phyloP scores from a whole-genome alignment of 1,284 basidiomycete species.

The Trichosporon coremiiforme region DNA sequence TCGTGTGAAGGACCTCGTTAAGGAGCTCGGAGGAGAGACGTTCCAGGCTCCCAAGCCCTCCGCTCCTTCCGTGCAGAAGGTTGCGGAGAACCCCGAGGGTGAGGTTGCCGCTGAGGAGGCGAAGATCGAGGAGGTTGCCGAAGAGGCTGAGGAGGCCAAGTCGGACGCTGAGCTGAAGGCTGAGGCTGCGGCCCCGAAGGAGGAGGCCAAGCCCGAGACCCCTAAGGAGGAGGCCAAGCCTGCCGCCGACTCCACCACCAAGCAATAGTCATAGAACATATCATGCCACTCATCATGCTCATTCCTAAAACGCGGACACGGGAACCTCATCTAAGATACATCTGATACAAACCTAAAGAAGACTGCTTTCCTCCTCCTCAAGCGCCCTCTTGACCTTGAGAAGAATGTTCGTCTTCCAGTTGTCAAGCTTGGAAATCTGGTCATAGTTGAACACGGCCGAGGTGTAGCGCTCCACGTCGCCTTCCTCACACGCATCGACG shows the following conservation, averaged over 20 bases:
- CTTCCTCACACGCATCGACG: constrained; percentile 75
- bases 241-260: constrained; percentile 12
- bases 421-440: constrained; percentile 84
- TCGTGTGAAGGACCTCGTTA: constrained; percentile 31
- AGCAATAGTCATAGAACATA: constrained; percentile 21
- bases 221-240: constrained; percentile 6
- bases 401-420: constrained; percentile 89
- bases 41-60: constrained; percentile 21
- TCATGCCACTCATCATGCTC: constrained; percentile 16
- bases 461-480: constrained; percentile 72
- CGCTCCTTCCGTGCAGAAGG: background rate
- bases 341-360: constrained; percentile 33
- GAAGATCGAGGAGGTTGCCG: constrained; percentile 7
- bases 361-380: constrained; percentile 62
- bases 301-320: background rate
- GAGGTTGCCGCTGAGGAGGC: constrained; percentile 17
- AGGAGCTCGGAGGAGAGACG: constrained; percentile 34
- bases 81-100: background rate
- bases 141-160: background rate
- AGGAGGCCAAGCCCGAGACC: constrained; percentile 9
- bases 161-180: background rate
- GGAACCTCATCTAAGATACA: constrained; percentile 10
- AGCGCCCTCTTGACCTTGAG: constrained; percentile 83
- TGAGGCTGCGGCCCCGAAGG: constrained; percentile 8
- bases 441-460: constrained; percentile 79